Evolutionary conservation across 2,329 filamentous ascomycete species (phyloP).

Genomic region (Fusarium sp.): DNA sequence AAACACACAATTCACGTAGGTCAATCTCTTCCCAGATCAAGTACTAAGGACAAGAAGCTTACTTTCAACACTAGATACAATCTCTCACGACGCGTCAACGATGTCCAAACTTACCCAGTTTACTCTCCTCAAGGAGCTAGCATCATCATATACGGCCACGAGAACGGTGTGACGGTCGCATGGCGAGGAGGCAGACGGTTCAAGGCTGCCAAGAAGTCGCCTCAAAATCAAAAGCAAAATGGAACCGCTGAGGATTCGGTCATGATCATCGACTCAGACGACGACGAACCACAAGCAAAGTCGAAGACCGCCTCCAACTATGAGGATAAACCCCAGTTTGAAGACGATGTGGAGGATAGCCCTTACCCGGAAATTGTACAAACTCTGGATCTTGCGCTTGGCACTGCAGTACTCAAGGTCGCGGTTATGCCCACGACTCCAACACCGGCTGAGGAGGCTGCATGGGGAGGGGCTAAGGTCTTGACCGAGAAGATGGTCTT

Average conservation of each 20-base stretch:
- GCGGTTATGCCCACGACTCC: slow-evolving; percentile 67
- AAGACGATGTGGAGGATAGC: slow-evolving; percentile 63
- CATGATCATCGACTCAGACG: slow-evolving; percentile 74
- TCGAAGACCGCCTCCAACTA: slow-evolving; percentile 51
- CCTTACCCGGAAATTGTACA: slow-evolving; percentile 69
- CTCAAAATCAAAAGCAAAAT: slow-evolving; percentile 62
- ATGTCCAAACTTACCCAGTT: slow-evolving; percentile 71
- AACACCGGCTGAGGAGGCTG: slow-evolving; percentile 61
- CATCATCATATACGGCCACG: slow-evolving; percentile 73
- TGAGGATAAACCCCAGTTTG: slow-evolving; percentile 70
- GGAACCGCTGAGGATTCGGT: slow-evolving; percentile 65
- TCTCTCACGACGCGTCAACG: slow-evolving; percentile 68
- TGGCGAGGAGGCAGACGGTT: slow-evolving; percentile 74
- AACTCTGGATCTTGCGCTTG: slow-evolving; percentile 71
- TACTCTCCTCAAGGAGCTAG: slow-evolving; percentile 73
- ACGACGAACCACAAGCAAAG: slow-evolving; percentile 61
- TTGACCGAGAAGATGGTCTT: slow-evolving; percentile 72
- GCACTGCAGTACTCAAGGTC: slow-evolving; percentile 67
- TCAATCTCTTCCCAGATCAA: background rate
- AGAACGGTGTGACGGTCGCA: slow-evolving; percentile 70
- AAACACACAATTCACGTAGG: slow-evolving; percentile 64
- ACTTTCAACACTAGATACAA: slow-evolving; percentile 64
- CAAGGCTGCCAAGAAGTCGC: slow-evolving; percentile 58
- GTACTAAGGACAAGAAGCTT: background rate
- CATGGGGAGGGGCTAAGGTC: slow-evolving; percentile 60